phyloP scores from a whole-genome alignment of 2,329 filamentous ascomycete genomes.

The Penicillium sp. region DNA sequence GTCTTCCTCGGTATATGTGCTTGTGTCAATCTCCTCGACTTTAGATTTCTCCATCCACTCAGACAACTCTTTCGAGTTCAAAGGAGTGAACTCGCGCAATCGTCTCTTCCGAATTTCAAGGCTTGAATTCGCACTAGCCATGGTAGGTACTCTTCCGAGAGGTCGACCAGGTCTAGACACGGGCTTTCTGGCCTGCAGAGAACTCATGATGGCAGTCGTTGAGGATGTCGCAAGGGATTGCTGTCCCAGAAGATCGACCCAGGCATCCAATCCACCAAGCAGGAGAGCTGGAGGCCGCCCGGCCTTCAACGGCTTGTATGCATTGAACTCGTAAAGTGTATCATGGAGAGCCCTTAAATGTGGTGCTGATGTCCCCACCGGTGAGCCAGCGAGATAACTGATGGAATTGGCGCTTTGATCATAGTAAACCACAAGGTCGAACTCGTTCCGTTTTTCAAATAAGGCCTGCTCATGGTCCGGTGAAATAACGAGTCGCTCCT shows the following conservation, averaged over 20 bases:
- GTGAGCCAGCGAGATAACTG: constrained; percentile 53
- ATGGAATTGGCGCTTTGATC: constrained; percentile 66
- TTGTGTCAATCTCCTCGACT: constrained; percentile 58
- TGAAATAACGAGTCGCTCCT: constrained; percentile 50
- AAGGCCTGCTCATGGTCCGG: constrained; percentile 63
- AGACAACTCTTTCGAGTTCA: constrained; percentile 76
- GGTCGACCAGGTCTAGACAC: constrained; percentile 46
- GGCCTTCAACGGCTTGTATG: constrained; percentile 66
- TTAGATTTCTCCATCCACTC: constrained; percentile 76
- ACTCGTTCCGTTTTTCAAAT: constrained; percentile 71
- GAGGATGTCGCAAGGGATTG: constrained; percentile 60
- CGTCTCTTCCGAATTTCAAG: constrained; percentile 56
- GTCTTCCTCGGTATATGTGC: constrained; percentile 40
- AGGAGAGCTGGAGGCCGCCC: constrained; percentile 72
- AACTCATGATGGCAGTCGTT: constrained; percentile 52
- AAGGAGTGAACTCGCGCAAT: constrained; percentile 62
- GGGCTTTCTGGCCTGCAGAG: constrained; percentile 39
- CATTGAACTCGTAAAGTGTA: constrained; percentile 80
- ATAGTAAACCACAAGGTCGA: constrained; percentile 87
- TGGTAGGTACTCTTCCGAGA: constrained; percentile 52
- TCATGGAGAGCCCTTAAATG: constrained; percentile 72
- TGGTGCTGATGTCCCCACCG: constrained; percentile 46
- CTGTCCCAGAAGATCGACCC: constrained; percentile 76
- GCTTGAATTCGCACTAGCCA: constrained; percentile 51
- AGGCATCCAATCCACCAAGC: constrained; percentile 78